Base-by-base conservation (phyloP, 352 stramenopile species). In the Blastocystis sp. region DNA sequence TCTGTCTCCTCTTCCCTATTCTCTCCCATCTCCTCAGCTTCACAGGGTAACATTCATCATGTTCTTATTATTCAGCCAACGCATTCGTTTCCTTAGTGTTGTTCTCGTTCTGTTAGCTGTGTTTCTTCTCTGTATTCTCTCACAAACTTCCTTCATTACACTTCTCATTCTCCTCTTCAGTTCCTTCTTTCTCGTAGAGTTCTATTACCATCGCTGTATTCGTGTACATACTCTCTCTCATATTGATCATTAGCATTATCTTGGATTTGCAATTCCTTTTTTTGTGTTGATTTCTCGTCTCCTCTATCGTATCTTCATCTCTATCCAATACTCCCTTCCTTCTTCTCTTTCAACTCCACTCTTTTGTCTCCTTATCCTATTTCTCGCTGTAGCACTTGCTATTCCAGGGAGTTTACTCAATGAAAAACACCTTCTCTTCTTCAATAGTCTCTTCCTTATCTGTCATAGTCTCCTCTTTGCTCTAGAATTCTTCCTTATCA, bases 401-500 rank as follows among this genome's bases (percentile, higher is more conserved):
- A 52, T 49, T 65, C 71, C 51, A 19, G 71, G 46, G 11, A 42
- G 21, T 51, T 27, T 83, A 12, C 54, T 83, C 32, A 16, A 63
- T 63, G 32, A 65, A 1, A 21, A 29, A 6, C 4, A 42, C n/a
- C 46, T 42, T 14, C 35, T 29, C 16, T n/a, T 83, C n/a, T 66
- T 83, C 42, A 83, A 83, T n/a, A 12, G 43, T 29, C 52, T 61
- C 35, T 65, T 39, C 49, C 24, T 83, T 21, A 4, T 27, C 11
- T 24, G 5, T 49, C 11, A n/a, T 19, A 16, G 32, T n/a, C 27
- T 83, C 6, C 51, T 83, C 29, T 66, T 16, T 32, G 12, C 37
- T 14, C 24, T 83, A n/a, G 71, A 83, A 37, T 83, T 65, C 51
- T 51, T 65, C 46, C 51, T 83, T n/a, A 83, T 83, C n/a, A 83